phyloP scores from a whole-genome alignment of 352 stramenopile genomes.

The Blastocystis sp. region DNA sequence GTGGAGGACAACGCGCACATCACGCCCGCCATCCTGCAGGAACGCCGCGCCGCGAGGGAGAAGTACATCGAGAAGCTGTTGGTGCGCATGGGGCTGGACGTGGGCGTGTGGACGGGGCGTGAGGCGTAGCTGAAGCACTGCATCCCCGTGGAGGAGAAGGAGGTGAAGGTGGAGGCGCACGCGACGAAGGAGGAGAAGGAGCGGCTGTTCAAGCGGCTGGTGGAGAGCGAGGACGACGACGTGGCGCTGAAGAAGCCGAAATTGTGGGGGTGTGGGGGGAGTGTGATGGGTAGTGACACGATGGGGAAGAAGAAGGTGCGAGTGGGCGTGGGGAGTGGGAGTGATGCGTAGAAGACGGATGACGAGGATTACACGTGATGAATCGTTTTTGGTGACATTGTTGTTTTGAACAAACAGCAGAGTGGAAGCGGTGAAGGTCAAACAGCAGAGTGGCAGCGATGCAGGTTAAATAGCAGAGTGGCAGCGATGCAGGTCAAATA shows the following conservation, averaged over 20 bases:
- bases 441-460: too few species aligned
- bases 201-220: not conserved
- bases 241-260: not conserved
- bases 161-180: not conserved
- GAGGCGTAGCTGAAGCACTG: slow-evolving; percentile 54
- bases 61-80: slow-evolving; percentile 49
- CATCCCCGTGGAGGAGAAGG: slow-evolving; percentile 49
- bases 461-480: too few species aligned
- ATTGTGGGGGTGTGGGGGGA: not conserved
- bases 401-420: not conserved
- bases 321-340: not conserved
- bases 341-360: not conserved
- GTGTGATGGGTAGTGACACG: slow-evolving; percentile 7
- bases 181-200: slow-evolving; percentile 11
- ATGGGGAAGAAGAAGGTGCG: slow-evolving; percentile 8
- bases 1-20: slow-evolving; percentile 29
- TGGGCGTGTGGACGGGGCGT: not conserved
- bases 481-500: too few species aligned
- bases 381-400: slow-evolving; percentile 1
- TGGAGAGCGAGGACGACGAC: slow-evolving; percentile 44
- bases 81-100: slow-evolving; percentile 42
- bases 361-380: not conserved
- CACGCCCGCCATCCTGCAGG: slow-evolving; percentile 30
- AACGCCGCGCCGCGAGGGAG: slow-evolving; percentile 14
- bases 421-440: too few species aligned